Percentiles rank a stretch among this genome's conserved stretches.
phyloP scores from a whole-genome alignment of 1,139 yeast species.

The Martiniozyma asiatica region DNA sequence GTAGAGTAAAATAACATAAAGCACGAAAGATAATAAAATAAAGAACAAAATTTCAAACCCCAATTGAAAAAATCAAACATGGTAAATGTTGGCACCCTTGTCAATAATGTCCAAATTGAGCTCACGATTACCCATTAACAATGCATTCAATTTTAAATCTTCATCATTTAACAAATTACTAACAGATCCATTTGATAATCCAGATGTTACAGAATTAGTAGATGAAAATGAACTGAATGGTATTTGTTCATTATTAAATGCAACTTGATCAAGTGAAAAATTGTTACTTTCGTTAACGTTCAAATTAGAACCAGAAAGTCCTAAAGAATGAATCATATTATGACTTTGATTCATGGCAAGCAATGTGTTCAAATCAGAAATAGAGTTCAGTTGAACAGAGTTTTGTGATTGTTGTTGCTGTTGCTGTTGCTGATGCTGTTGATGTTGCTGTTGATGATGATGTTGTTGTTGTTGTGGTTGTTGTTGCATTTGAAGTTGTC shows the following conservation, averaged over 20 bases:
- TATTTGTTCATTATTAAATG: conserved; percentile 15
- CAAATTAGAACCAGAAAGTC: conserved; percentile 10
- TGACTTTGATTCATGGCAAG: conserved; percentile 9
- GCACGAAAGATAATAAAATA: too few relatives aligned
- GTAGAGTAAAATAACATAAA: too few relatives aligned
- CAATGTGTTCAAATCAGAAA: conserved; percentile 8
- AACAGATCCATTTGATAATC: too few relatives aligned
- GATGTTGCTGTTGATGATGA: conserved; percentile 14
- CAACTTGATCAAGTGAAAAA: conserved; percentile 9
- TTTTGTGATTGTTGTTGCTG: conserved; percentile 10
- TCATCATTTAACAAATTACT: conserved; percentile 13
- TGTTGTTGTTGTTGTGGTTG: conserved; percentile 14
- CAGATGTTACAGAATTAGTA: conserved; percentile 8
- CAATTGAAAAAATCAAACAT: too few relatives aligned
- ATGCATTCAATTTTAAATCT: conserved; percentile 22
- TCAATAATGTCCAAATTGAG: conserved; percentile 21
- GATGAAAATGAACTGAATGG: conserved; percentile 17
- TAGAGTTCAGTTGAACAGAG: conserved; percentile 3
- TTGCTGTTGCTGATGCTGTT: conserved; percentile 13
- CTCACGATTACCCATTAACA: conserved; percentile 21
- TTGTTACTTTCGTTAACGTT: conserved; percentile 10
- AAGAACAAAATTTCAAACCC: too few relatives aligned
- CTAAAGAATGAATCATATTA: conserved; percentile 10
- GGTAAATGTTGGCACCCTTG: conserved; percentile 16
- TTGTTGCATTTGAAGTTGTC: conserved; percentile 19